Conservation (phyloP, 495 filamentous ascomycete species). For the Daldinia bambusicola region DNA sequence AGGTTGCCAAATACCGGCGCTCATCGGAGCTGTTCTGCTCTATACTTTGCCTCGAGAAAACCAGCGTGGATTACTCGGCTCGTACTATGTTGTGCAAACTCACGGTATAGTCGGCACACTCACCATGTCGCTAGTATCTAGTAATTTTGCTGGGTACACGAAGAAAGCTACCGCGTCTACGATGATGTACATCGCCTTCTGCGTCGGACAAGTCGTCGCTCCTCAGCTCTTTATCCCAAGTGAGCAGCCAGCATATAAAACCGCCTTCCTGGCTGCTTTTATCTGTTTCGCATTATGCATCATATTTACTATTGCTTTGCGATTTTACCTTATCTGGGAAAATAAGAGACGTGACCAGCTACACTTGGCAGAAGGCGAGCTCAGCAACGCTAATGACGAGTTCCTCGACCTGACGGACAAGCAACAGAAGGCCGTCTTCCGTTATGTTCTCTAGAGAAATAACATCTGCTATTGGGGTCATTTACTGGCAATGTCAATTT, state of each 20-base stretch:
- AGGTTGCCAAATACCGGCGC: conserved; percentile 36
- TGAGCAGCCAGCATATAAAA: conserved; percentile 45
- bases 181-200: conserved; percentile 70
- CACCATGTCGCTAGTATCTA: conserved; percentile 42
- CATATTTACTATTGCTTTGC: conserved; percentile 24
- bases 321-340: conserved; percentile 38
- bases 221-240: conserved; percentile 38
- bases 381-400: conserved; percentile 12
- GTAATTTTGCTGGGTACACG: conserved; percentile 74
- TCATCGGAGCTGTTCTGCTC: conserved; percentile 38
- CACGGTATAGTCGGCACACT: conserved; percentile 35
- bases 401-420: conserved; percentile 60
- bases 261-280: conserved; percentile 45
- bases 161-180: conserved; percentile 71
- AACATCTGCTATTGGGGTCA: not conserved
- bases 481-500: not conserved
- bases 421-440: conserved; percentile 58
- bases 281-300: conserved; percentile 39
- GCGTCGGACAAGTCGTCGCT: conserved; percentile 67
- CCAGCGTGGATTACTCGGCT: conserved; percentile 27
- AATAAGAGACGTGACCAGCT: conserved; percentile 33
- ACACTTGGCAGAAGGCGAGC: conserved; percentile 13
- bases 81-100: conserved; percentile 39
- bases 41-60: conserved; percentile 36
- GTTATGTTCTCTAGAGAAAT: conserved; percentile 48